Percentiles rank a stretch among this genome's conserved stretches.
Conservation (phyloP, 2,329 filamentous ascomycete species). For the Scleromitrula shiraiana region DNA sequence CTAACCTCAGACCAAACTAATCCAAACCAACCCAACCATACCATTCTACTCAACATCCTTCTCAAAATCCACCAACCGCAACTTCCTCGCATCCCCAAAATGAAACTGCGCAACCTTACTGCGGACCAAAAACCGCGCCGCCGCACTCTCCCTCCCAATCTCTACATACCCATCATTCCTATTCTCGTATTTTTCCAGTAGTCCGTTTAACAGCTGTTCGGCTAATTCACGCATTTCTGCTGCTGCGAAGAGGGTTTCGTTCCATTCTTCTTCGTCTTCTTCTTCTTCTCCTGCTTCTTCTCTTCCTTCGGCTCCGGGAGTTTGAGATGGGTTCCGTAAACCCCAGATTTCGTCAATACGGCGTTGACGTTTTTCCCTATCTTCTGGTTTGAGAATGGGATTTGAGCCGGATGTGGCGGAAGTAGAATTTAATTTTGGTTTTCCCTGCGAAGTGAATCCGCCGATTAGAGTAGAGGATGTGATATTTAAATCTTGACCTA, state of each 20-base stretch:
- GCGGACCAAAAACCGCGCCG: conserved; percentile 54
- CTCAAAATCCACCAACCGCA: conserved; percentile 57
- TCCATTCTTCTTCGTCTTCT: conserved; percentile 35
- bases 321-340: no score
- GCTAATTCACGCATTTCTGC: conserved; percentile 54
- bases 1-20: no score
- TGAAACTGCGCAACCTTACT: conserved; percentile 61
- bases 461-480: conserved; percentile 50
- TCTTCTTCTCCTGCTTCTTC: background rate
- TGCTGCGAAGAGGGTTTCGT: conserved; percentile 35
- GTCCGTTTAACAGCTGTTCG: conserved; percentile 51
- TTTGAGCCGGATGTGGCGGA: no score
- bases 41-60: conserved; percentile 38
- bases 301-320: no score
- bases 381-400: no score
- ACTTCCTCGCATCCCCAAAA: conserved; percentile 50
- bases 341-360: no score
- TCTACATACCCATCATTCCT: conserved; percentile 50
- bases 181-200: conserved; percentile 46
- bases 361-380: no score
- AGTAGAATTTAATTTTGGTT: no score
- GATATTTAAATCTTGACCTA: conserved; percentile 64
- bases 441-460: conserved; percentile 53
- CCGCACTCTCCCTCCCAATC: conserved; percentile 52
- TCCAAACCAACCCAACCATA: no score